Base-by-base conservation (phyloP, 305 asterid species). In the Fraxinus platypoda region DNA sequence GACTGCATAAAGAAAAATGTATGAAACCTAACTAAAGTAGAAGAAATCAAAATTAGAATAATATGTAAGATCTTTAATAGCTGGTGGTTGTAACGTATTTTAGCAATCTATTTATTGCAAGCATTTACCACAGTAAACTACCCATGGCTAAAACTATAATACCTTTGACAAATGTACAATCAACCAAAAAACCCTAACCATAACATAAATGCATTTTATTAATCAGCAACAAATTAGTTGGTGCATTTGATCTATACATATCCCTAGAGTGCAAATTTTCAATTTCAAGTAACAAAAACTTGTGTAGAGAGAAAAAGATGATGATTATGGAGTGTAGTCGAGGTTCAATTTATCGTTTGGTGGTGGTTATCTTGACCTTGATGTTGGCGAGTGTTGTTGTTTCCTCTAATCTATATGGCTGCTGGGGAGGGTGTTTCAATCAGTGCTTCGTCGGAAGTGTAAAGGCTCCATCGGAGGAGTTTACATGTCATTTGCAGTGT, bases 401-500 rank as follows among this genome's bases (percentile, higher is more conserved):
- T 64, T 19, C 38, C 15, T 49, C 34, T 3, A 30, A 21, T 13
- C 17, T 66, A 0, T 86, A 83, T 74, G 34, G 78, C 13, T 86
- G 86, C 49, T 80, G 73, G 81, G 88, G 88, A 8, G 88, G 86
- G 3, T 86, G 88, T 46, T 80, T 79, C 76, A 86, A 86, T 21
- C 7, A 64, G n/a, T 83, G 86, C 23, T n/a, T 77, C 74, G 4
- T 70, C 13, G 9, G 62, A 21, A 62, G 9, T 62, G 8, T 8
- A 4, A 66, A 23, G 74, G 2, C 75, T 13, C 73, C 26, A 31
- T n/a, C 62, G 8, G n/a, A 17, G 33, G 57, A 3, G 4, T 26
- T 71, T 37, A 28, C 76, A 6, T 80, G 88, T 73, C 77, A 80
- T 8, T 38, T 57, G 6, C 34, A 74, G 37, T 83, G 88, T 68